Evolutionary conservation across 2,329 filamentous ascomycete genomes (phyloP), one percentile per base, ranked within the genome.

Genomic region (Stachybotrys chlorohalonatus): DNA sequence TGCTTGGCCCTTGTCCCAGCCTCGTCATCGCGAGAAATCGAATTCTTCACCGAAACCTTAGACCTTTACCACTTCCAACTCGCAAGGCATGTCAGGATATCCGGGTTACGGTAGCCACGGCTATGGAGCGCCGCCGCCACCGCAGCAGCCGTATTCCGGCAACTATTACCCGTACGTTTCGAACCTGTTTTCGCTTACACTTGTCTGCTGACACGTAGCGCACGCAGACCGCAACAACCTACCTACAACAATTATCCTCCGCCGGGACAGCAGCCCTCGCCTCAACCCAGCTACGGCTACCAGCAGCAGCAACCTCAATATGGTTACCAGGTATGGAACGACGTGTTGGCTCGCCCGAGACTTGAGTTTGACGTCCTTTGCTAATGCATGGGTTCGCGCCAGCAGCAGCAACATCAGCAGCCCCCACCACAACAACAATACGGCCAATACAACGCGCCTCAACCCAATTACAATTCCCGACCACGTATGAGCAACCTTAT

Each of bases 1-100:
- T 42, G 36, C 36, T 42, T 42, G 9, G 13, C 52, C 52, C 52
- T 56, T 56, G 54, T 52, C 50, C 56, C 54, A 51, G 54, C 36
- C 39, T 50, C 45, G 24, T 15, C 48, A 42, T 13, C 36, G 36
- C 36, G 13, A 42, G 9, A 42, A 42, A 9, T 42, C 36, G 36
- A 2, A 42, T 9, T 9, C 36, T 42, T 42, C 36, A 13, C 8
- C 36, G 13, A 42, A 42, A 9, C 36, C 6, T 13, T 5, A 42
- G 9, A 42, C 13, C 36, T 42, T 9, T 13, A 9, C 13, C 13
- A 13, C 36, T 9, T 13, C 8, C 2, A 9, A 42, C 47, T 47
- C 50, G 58, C 57, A 50, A 62, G 24, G 59, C 57, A 87, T 86
- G 84, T 85, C 84, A 60, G 83, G 81, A 64, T 86, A 84, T 67